Conservation (phyloP, 352 stramenopile species). For the Globisporangium cystogenes region DNA sequence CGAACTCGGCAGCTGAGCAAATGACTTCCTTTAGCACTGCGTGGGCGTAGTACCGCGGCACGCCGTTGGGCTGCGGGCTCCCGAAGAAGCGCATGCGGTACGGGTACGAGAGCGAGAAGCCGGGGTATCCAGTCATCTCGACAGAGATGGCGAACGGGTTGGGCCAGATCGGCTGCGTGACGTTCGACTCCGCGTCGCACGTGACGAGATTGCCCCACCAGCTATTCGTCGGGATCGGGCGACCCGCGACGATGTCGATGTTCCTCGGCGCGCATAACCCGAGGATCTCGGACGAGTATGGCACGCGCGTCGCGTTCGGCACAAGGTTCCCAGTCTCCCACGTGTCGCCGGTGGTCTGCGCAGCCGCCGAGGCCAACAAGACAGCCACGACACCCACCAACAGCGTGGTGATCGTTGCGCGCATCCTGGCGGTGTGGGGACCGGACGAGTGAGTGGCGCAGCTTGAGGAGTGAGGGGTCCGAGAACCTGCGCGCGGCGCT, state of each 20-base stretch:
- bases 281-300: slow-evolving; percentile 27
- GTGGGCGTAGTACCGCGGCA: slow-evolving; percentile 56
- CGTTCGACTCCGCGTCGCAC: slow-evolving; percentile 41
- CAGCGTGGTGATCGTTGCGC: neutral
- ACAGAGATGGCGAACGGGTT: slow-evolving; percentile 64
- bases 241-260: slow-evolving; percentile 30
- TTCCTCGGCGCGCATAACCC: slow-evolving; percentile 54
- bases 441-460: neutral
- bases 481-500: too few relatives aligned
- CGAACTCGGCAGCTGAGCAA: slow-evolving; percentile 54
- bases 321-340: slow-evolving; percentile 40
- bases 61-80: slow-evolving; percentile 22
- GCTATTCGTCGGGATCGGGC: slow-evolving; percentile 65
- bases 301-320: slow-evolving; percentile 25
- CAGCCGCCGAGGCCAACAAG: neutral
- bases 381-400: neutral
- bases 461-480: neutral
- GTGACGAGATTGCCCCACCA: slow-evolving; percentile 85
- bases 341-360: slow-evolving; percentile 17
- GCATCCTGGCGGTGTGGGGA: neutral
- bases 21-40: slow-evolving; percentile 54
- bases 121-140: slow-evolving; percentile 30
- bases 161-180: slow-evolving; percentile 51
- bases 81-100: slow-evolving; percentile 69
- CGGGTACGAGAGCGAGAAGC: slow-evolving; percentile 56